These are phyloP conservation scores for Boehmeria nivea DNA, from an alignment of 306 rosid genomes.

Conservation along the genomic window DNA sequence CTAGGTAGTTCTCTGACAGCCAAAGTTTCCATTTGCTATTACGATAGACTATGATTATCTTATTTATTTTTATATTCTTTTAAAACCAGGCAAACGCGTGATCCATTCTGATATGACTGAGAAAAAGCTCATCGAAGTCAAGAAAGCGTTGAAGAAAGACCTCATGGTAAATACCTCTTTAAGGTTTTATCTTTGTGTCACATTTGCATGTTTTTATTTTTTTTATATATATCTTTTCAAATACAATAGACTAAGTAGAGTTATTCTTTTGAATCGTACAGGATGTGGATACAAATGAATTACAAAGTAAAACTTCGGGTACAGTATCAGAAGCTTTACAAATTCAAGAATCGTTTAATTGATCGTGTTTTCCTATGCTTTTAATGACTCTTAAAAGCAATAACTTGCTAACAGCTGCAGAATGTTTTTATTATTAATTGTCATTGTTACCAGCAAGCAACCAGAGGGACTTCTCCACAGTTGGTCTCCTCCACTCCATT, in stretches of 20 bases:
- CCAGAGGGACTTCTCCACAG: conserved; percentile 58
- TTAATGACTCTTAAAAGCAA: too few relatives aligned
- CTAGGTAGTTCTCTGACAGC: conserved; percentile 40
- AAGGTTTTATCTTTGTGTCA: neutral
- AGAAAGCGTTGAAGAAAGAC: conserved; percentile 49
- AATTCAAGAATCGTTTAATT: neutral
- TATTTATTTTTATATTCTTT: neutral
- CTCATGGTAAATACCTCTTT: conserved; percentile 45
- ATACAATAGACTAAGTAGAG: too few relatives aligned
- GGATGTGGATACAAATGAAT: conserved; percentile 53
- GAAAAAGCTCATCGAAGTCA: conserved; percentile 63
- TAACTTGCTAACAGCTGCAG: too few relatives aligned
- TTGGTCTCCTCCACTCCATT: conserved; percentile 76
- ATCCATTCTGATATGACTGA: conserved; percentile 65
- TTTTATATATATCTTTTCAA: conserved; percentile 3
- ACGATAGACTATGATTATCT: neutral
- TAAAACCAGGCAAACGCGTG: conserved; percentile 71
- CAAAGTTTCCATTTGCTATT: neutral
- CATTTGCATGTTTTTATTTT: neutral
- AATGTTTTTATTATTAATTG: too few relatives aligned
- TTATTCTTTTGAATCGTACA: conserved; percentile 25
- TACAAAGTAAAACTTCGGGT: conserved; percentile 44
- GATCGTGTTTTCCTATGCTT: too few relatives aligned
- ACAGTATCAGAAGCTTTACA: too few relatives aligned
- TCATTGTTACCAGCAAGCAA: conserved; percentile 43